phyloP scores from a whole-genome alignment of 1,284 basidiomycete species.

The Macrocystidia cucumis region DNA sequence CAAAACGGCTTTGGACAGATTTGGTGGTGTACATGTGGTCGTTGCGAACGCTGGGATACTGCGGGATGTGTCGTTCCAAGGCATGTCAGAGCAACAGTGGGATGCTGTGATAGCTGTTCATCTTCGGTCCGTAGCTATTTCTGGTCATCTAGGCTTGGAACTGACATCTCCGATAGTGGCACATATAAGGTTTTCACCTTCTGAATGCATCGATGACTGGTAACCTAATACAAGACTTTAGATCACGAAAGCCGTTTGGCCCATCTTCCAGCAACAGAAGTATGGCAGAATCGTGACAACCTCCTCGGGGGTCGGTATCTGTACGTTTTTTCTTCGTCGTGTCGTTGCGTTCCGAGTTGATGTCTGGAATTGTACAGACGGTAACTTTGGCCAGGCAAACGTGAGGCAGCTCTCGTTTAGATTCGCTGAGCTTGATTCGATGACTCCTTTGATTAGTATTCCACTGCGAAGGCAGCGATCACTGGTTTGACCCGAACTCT shows the following conservation, averaged over 20 bases:
- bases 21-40: slow-evolving; percentile 85
- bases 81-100: slow-evolving; percentile 93
- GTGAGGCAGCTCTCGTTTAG: slow-evolving; percentile 27
- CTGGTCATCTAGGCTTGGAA: slow-evolving; percentile 3
- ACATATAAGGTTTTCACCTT: slow-evolving; percentile 54
- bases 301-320: slow-evolving; percentile 88
- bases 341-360: neutral
- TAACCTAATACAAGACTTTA: slow-evolving; percentile 17
- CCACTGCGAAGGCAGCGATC: slow-evolving; percentile 91
- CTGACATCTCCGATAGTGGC: slow-evolving; percentile 28
- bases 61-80: slow-evolving; percentile 86
- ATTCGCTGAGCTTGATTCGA: neutral
- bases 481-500: slow-evolving; percentile 87
- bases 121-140: slow-evolving; percentile 45
- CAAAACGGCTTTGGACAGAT: slow-evolving; percentile 81
- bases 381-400: slow-evolving; percentile 92
- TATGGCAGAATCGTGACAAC: slow-evolving; percentile 96
- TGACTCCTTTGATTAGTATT: slow-evolving; percentile 47
- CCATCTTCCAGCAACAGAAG: slow-evolving; percentile 94
- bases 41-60: slow-evolving; percentile 95
- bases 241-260: slow-evolving; percentile 95
- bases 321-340: slow-evolving; percentile 34
- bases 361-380: slow-evolving; percentile 44
- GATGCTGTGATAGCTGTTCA: slow-evolving; percentile 88
- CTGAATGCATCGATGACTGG: too few relatives aligned